Percentiles rank a stretch among this genome's conserved stretches.
Evolutionary conservation across 2,329 filamentous ascomycete species (phyloP).

Genomic region (Amesomyces nigricolor): DNA sequence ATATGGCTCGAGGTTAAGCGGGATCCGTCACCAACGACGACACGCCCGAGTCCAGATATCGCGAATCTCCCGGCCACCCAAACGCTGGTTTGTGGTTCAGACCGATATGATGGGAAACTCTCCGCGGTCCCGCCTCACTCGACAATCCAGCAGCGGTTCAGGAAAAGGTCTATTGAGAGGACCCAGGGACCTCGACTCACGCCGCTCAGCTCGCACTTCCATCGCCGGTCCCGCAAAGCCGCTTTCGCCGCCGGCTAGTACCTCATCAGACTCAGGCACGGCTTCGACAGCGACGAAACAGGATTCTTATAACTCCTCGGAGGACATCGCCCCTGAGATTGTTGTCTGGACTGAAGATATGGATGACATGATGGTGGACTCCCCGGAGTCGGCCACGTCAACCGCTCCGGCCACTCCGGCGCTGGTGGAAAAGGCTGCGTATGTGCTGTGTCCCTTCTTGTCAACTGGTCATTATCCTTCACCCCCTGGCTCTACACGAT

Average conservation of each 20-base stretch:
- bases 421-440: constrained; percentile 16
- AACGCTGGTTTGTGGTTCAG: not conserved
- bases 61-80: constrained; percentile 4
- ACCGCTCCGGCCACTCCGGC: constrained; percentile 13
- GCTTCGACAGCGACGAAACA: not conserved
- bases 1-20: constrained; percentile 19
- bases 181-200: constrained; percentile 33
- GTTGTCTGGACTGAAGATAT: constrained; percentile 42
- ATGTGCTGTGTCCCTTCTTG: constrained; percentile 12
- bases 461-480: not conserved
- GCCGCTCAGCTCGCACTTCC: constrained; percentile 27
- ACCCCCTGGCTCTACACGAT: not conserved
- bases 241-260: constrained; percentile 17
- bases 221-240: constrained; percentile 19
- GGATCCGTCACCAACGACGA: constrained; percentile 19
- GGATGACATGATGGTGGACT: constrained; percentile 33
- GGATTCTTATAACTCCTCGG: constrained; percentile 13
- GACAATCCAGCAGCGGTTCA: constrained; percentile 24
- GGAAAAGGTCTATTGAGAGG: constrained; percentile 26
- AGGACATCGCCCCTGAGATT: constrained; percentile 39
- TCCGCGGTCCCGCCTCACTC: constrained; percentile 23
- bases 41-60: constrained; percentile 11
- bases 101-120: constrained; percentile 23
- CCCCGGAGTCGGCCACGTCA: constrained; percentile 19
- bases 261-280: constrained; percentile 13